Evolutionary conservation across 176 grass and related monocot genomes (phyloP).

Genomic region (Carex cristatella): DNA sequence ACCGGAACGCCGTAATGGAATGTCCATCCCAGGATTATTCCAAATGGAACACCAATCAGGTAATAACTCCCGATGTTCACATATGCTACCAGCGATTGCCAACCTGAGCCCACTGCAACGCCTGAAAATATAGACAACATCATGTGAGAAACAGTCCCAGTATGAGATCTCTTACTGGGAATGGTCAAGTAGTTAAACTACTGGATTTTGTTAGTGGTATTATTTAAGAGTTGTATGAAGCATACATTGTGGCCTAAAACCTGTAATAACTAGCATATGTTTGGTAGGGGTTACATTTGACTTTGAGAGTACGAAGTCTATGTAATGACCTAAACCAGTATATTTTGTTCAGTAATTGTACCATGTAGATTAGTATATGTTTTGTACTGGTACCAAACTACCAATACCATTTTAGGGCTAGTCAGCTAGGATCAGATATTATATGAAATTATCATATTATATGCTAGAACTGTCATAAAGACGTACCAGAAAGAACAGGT

Average conservation of each 20-base stretch:
- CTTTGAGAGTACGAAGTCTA: not conserved
- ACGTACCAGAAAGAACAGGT: constrained; percentile 40
- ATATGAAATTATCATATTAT: not conserved
- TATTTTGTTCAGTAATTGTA: not conserved
- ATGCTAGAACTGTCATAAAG: not conserved
- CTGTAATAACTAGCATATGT: too few relatives aligned
- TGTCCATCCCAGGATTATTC: constrained; percentile 1
- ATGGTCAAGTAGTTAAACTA: not conserved
- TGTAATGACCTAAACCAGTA: not conserved
- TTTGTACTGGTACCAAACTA: not conserved
- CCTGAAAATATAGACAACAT: not conserved
- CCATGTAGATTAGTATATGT: not conserved
- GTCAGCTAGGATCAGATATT: not conserved
- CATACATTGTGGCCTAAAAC: too few relatives aligned
- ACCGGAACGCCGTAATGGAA: not conserved
- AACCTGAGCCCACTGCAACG: constrained; percentile 27
- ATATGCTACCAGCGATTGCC: constrained; percentile 16
- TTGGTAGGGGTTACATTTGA: too few relatives aligned
- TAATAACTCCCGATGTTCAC: constrained; percentile 29
- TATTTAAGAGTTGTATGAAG: not conserved
- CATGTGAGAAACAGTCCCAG: too few relatives aligned
- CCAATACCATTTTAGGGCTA: not conserved
- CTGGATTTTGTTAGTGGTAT: not conserved
- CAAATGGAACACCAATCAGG: constrained; percentile 20
- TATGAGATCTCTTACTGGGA: too few relatives aligned